Evolutionary conservation across 2,329 filamentous ascomycete genomes (phyloP).

Genomic region (Sporothrix variecibatus): DNA sequence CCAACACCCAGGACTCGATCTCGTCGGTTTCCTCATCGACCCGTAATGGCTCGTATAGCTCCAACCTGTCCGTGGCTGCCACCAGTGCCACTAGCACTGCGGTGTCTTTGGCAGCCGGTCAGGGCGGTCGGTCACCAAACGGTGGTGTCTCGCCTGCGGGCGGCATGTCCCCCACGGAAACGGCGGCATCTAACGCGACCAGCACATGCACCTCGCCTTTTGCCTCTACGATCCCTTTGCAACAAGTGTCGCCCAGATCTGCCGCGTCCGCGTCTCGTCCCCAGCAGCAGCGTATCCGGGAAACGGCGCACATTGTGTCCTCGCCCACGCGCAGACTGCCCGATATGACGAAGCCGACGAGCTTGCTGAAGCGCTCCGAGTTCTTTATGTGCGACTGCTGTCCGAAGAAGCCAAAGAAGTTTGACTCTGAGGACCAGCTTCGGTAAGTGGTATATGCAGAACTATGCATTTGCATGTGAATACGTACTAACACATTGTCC

Average conservation of each 20-base stretch:
- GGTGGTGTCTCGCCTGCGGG: conserved; percentile 47
- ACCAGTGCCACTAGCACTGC: conserved; percentile 47
- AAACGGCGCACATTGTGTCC: conserved; percentile 43
- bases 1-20: conserved; percentile 49
- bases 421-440: conserved; percentile 80
- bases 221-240: conserved; percentile 50
- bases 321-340: conserved; percentile 53
- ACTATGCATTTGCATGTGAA: neutral
- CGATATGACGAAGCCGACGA: conserved; percentile 45
- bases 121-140: conserved; percentile 49
- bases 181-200: conserved; percentile 34
- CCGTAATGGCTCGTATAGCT: conserved; percentile 52
- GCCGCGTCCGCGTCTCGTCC: conserved; percentile 48
- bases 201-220: conserved; percentile 50
- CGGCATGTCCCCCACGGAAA: conserved; percentile 53
- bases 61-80: conserved; percentile 47
- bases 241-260: conserved; percentile 52
- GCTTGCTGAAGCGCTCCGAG: conserved; percentile 47
- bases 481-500: conserved; percentile 14
- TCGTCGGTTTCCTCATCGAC: conserved; percentile 49
- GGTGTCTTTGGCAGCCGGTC: conserved; percentile 38
- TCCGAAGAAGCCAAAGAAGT: conserved; percentile 95
- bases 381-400: conserved; percentile 85
- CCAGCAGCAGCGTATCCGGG: conserved; percentile 50
- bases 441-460: conserved; percentile 59